Conservation (phyloP, 2,329 filamentous ascomycete species). For the Diaporthe nobilis region DNA sequence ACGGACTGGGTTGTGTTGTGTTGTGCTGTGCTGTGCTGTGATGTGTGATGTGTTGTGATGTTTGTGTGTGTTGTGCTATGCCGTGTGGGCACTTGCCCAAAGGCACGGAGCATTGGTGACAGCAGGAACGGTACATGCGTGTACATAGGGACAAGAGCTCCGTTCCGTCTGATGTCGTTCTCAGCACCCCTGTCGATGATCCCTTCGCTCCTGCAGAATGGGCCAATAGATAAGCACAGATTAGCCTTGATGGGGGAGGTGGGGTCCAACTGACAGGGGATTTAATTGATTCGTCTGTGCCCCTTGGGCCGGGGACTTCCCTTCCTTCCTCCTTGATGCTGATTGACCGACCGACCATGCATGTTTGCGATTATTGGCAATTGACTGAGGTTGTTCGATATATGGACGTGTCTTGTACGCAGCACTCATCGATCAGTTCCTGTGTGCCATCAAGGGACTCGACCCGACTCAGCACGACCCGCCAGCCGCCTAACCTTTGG, state of each 20-base stretch:
- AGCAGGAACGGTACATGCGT: slow-evolving; percentile 16
- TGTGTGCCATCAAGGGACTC: slow-evolving; percentile 12
- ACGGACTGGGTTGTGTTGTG: background rate
- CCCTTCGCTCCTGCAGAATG: slow-evolving; percentile 2
- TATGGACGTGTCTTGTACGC: background rate
- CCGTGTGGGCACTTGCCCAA: slow-evolving; percentile 4
- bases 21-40: background rate
- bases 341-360: background rate
- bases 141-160: slow-evolving; percentile 11
- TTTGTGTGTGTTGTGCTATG: slow-evolving; percentile 21
- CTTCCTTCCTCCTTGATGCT: slow-evolving; percentile 3
- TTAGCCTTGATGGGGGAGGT: background rate
- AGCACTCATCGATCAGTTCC: background rate
- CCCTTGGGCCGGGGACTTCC: slow-evolving; percentile 39
- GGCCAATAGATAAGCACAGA: slow-evolving; percentile 28
- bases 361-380: slow-evolving; percentile 8
- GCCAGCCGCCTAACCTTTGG: background rate
- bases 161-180: slow-evolving; percentile 24
- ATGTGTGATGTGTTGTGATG: background rate
- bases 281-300: slow-evolving; percentile 40
- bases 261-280: slow-evolving; percentile 35
- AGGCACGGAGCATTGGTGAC: background rate
- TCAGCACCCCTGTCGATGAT: slow-evolving; percentile 17
- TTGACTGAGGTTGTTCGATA: slow-evolving; percentile 4
- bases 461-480: background rate